Evolutionary conservation across 129 eudicot genomes (phyloP).

Genomic region (Lonicera japonica): DNA sequence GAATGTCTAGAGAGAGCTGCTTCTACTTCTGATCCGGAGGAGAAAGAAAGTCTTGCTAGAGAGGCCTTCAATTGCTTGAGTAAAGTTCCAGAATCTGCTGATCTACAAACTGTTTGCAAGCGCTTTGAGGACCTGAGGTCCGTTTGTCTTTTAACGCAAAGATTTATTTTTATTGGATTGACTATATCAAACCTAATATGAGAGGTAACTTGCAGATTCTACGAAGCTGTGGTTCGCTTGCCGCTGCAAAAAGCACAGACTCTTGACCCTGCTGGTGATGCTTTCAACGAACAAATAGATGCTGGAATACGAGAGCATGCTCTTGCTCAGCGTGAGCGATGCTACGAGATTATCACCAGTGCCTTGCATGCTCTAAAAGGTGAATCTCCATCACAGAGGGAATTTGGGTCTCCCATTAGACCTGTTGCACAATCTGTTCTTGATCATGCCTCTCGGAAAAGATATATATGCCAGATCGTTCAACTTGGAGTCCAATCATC

Average conservation of each 20-base stretch:
- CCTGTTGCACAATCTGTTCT: slow-evolving; percentile 64
- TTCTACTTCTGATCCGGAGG: slow-evolving; percentile 54
- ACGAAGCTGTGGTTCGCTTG: slow-evolving; percentile 94
- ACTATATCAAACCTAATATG: slow-evolving; percentile 18
- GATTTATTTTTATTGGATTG: background rate
- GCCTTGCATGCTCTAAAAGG: slow-evolving; percentile 86
- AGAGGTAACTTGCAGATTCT: slow-evolving; percentile 50
- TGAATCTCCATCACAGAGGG: slow-evolving; percentile 49
- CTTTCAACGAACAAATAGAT: slow-evolving; percentile 83
- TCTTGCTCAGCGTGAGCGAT: slow-evolving; percentile 79
- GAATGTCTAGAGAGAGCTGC: slow-evolving; percentile 98
- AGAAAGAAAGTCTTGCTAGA: slow-evolving; percentile 77
- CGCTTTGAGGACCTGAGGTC: slow-evolving; percentile 93
- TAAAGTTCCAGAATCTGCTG: slow-evolving; percentile 95
- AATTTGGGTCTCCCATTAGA: slow-evolving; percentile 76
- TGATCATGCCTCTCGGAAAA: slow-evolving; percentile 74
- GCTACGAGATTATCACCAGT: slow-evolving; percentile 71
- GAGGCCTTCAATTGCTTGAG: slow-evolving; percentile 85
- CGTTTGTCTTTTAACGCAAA: background rate
- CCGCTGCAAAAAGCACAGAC: slow-evolving; percentile 93
- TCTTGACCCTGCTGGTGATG: slow-evolving; percentile 90
- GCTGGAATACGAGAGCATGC: slow-evolving; percentile 62
- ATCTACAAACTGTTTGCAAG: slow-evolving; percentile 84
- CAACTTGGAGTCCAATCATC: slow-evolving; percentile 97
- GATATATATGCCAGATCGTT: slow-evolving; percentile 80